Conservation (phyloP, 1,284 basidiomycete genomes). For the Apiotrichum mycotoxinovorans region DNA sequence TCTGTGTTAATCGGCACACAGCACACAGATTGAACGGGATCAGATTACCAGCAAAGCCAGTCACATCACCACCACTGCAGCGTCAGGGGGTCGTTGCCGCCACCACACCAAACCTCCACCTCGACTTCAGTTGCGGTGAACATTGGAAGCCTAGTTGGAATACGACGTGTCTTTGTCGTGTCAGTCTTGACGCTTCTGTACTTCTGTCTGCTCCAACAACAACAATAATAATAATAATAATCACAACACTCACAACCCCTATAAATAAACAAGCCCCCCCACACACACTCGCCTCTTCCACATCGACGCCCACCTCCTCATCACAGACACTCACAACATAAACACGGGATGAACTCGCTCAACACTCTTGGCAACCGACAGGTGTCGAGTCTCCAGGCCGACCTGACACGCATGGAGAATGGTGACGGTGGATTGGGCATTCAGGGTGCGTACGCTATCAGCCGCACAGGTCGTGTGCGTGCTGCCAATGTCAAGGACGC, state of each 20-base stretch:
- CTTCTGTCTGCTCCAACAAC: too few relatives aligned
- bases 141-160: too few relatives aligned
- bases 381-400: constrained; percentile 78
- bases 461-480: not conserved
- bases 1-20: too few relatives aligned
- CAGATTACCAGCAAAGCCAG: not conserved
- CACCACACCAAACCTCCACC: too few relatives aligned
- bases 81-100: too few relatives aligned
- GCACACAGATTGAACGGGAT: too few relatives aligned
- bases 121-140: too few relatives aligned
- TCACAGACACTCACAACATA: not conserved
- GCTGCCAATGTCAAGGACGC: not conserved
- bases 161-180: too few relatives aligned
- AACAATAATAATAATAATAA: too few relatives aligned
- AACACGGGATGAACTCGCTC: constrained; percentile 73
- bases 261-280: too few relatives aligned
- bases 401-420: constrained; percentile 72
- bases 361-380: constrained; percentile 90
- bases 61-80: not conserved
- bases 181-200: too few relatives aligned
- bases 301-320: not conserved
- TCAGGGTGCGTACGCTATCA: constrained; percentile 74
- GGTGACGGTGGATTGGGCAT: constrained; percentile 76
- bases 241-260: too few relatives aligned
- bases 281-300: not conserved